Evolutionary conservation across 305 asterid species (phyloP).

Genomic region (Plantago coronopus): DNA sequence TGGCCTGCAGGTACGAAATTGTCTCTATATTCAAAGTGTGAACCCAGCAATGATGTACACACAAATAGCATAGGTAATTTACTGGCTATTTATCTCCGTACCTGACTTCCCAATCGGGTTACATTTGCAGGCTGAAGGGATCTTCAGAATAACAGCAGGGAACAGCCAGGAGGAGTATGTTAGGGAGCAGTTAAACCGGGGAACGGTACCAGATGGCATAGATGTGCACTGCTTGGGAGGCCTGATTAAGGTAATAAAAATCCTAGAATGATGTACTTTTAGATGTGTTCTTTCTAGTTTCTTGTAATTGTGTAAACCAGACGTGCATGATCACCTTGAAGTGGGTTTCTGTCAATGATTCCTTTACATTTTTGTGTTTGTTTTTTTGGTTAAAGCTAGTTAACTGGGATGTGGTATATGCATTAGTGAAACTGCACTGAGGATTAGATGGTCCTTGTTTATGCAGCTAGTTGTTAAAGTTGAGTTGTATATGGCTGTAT

Average conservation of each 20-base stretch:
- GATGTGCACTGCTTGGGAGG: constrained; percentile 98
- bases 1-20: constrained; percentile 67
- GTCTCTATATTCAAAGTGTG: neutral
- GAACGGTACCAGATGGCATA: constrained; percentile 74
- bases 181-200: constrained; percentile 78
- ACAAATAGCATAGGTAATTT: constrained; percentile 9
- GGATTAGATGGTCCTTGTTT: too few relatives aligned
- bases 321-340: too few relatives aligned
- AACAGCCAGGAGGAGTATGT: constrained; percentile 92
- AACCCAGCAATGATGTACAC: neutral
- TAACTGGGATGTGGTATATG: too few relatives aligned
- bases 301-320: too few relatives aligned
- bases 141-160: constrained; percentile 94
- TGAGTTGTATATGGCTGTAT: too few relatives aligned
- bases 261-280: constrained; percentile 1
- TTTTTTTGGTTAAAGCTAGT: too few relatives aligned
- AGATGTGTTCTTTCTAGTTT: too few relatives aligned
- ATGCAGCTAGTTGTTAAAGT: too few relatives aligned
- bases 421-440: too few relatives aligned
- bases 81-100: constrained; percentile 1
- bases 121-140: constrained; percentile 85
- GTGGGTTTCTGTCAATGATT: too few relatives aligned
- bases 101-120: neutral
- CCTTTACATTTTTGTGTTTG: too few relatives aligned
- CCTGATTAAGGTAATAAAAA: constrained; percentile 65